Evolutionary conservation across 305 asterid species (phyloP).

Genomic region (Fraxinus dipetala): DNA sequence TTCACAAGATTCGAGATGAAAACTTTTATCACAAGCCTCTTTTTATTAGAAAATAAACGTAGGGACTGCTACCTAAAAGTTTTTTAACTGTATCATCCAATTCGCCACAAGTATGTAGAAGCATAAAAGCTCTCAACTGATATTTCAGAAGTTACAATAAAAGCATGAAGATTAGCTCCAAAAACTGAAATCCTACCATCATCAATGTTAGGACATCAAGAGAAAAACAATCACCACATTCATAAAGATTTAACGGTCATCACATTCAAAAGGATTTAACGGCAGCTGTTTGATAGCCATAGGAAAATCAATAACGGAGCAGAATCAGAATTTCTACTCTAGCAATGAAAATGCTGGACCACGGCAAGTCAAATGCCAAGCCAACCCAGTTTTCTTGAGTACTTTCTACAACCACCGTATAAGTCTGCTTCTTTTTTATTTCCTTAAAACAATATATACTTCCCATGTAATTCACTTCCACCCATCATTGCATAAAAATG

Average conservation of each 20-base stretch:
- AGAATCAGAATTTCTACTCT: background rate
- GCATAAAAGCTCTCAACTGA: no score
- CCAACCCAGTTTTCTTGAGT: background rate
- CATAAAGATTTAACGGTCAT: no score
- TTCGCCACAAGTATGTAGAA: background rate
- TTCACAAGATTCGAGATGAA: background rate
- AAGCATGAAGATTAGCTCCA: background rate
- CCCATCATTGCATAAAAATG: background rate
- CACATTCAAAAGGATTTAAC: background rate
- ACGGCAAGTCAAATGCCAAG: background rate
- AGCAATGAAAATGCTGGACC: background rate
- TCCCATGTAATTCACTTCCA: background rate
- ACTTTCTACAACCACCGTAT: background rate
- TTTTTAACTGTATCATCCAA: background rate
- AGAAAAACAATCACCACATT: background rate
- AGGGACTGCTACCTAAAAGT: background rate
- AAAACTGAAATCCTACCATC: background rate
- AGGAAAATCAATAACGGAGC: background rate
- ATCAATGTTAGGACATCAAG: background rate
- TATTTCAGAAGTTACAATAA: background rate
- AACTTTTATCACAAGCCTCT: background rate
- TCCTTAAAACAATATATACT: background rate
- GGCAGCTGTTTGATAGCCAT: background rate
- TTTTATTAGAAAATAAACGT: background rate
- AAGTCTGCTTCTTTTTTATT: background rate